Evolutionary conservation across 805 yeast genomes (phyloP).

Genomic region (Isabelozyma heimii): DNA sequence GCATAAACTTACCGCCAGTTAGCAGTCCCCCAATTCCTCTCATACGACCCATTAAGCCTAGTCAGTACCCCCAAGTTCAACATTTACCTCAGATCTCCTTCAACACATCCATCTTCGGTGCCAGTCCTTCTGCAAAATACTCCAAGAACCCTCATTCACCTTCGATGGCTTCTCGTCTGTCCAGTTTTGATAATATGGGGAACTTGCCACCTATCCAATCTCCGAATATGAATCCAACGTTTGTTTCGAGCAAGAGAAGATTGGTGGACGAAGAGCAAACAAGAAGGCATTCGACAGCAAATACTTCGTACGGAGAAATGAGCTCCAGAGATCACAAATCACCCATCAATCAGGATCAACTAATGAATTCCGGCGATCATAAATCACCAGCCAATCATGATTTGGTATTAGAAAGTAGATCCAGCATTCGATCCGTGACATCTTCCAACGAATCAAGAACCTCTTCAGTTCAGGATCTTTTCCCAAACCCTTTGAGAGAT

Average conservation of each 20-base stretch:
- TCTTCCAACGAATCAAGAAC: constrained; percentile 34
- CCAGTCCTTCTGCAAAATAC: neutral
- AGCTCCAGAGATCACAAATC: neutral
- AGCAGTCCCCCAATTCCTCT: neutral
- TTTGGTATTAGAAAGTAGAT: neutral
- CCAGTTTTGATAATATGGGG: neutral
- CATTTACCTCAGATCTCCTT: constrained; percentile 34
- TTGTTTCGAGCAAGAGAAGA: constrained; percentile 16
- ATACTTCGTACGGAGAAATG: constrained; percentile 8
- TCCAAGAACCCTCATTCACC: neutral
- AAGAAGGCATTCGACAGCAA: constrained; percentile 27
- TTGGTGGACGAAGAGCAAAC: constrained; percentile 21
- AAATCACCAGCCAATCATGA: neutral
- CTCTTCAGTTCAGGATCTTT: constrained; percentile 42
- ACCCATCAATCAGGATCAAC: neutral
- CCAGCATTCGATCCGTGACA: neutral
- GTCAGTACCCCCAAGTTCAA: constrained; percentile 1
- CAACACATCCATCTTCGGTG: constrained; percentile 40
- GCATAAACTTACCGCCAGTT: neutral
- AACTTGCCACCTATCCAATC: neutral
- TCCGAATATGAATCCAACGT: neutral
- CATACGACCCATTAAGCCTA: neutral
- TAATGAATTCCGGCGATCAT: neutral
- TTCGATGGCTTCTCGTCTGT: neutral
- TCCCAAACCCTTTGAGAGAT: constrained; percentile 36